Conservation (phyloP, 2,329 filamentous ascomycete species). For the Fusarium anthophilum region DNA sequence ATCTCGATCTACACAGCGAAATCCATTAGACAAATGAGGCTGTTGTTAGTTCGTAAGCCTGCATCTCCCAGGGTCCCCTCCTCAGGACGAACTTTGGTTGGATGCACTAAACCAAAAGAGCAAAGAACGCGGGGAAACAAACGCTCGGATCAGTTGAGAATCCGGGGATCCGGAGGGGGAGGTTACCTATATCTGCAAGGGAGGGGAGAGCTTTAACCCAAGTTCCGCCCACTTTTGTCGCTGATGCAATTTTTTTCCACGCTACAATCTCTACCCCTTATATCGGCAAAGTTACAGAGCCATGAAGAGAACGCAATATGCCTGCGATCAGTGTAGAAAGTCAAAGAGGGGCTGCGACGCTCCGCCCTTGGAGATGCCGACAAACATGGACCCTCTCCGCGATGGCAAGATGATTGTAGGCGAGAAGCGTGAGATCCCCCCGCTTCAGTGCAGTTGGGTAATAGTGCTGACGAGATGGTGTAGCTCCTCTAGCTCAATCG, state of each 20-base stretch:
- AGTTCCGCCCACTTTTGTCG: background rate
- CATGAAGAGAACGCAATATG: constrained; percentile 25
- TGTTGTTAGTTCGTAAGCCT: background rate
- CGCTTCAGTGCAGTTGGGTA: background rate
- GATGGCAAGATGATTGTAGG: constrained; percentile 21
- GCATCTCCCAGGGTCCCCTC: background rate
- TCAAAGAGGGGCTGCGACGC: constrained; percentile 24
- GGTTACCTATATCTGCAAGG: background rate
- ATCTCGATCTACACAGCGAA: background rate
- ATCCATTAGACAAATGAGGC: background rate
- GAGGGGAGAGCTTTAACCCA: background rate
- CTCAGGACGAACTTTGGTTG: background rate
- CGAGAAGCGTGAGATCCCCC: constrained; percentile 9
- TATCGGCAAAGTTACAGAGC: background rate
- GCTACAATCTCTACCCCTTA: background rate
- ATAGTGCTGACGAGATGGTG: background rate
- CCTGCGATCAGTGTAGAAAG: constrained; percentile 23
- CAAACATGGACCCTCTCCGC: constrained; percentile 1
- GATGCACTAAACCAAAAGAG: constrained; percentile 5
- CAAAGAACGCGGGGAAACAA: constrained; percentile 21
- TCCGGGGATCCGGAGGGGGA: constrained; percentile 21
- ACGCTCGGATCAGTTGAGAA: constrained; percentile 1
- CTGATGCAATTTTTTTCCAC: background rate
- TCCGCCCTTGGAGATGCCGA: background rate
- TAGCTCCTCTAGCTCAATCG: constrained; percentile 1